Base-by-base conservation (phyloP, 495 filamentous ascomycete species). In the Penicillium maclennaniae region DNA sequence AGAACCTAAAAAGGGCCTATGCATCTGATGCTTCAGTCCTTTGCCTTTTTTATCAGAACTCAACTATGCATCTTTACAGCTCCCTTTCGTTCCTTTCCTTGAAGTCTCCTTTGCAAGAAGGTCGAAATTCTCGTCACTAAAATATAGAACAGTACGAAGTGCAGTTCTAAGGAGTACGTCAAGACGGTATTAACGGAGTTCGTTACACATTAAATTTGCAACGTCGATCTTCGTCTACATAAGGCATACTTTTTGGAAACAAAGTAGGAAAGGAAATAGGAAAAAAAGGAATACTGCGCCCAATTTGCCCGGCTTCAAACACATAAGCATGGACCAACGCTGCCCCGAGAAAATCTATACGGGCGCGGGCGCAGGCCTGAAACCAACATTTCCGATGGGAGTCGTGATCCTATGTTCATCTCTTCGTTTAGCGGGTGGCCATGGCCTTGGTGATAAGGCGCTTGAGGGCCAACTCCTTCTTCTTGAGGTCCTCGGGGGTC, bases 401-500 rank as follows among this genome's bases (percentile, higher is more conserved):
- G 56, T 64, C 58, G 61, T 56, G 56, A 49, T 59, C 57, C 49
- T 55, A 63, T 63, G 60, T 60, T 59, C 60, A 59, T 51, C 38
- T 45, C 27, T 56, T 26, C 42, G 61, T 77, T 83, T 88, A 93
- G 70, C 89, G 84, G 59, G 89, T 90, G 53, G 88, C 79, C 88
- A 93, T 93, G 61, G 91, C 92, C 83, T 97, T 97, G 67, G 93
- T 99, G 50, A 99, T 91, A 56, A 95, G 79, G 65, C 93, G 79
- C 91, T 99, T 99, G 45, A 99, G 82, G 50, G 91, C 93, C 49
- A 99, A 79, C 83, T 99, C 93, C 87, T 97, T 97, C 91, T 97
- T 97, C 88, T 95, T 97, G 54, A 99, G 80, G 71, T 99, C 93
- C 63, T 99, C 93, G 37, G 91, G 87, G 43, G 77, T 76, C 31